Base-by-base conservation (phyloP, 345 rosid genomes). In the Eucalyptus brandiana region DNA sequence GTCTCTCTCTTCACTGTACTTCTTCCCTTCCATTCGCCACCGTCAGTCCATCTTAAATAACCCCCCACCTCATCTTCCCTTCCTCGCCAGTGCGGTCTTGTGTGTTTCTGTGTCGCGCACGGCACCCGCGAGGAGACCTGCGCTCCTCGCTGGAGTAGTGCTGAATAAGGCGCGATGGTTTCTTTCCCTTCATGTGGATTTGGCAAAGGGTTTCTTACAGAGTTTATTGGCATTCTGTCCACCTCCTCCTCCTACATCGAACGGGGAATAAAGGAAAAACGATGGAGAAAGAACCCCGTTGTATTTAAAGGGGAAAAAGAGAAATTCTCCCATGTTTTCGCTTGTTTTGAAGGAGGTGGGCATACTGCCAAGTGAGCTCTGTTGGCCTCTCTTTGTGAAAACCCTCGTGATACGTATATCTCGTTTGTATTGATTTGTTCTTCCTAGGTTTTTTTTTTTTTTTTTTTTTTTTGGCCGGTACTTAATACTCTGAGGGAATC, bases 221-320 rank as follows among this genome's bases (percentile, higher is more conserved):
- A 96, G 95, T 91, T 96, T 90, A 93, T 96, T 97, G 99, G 99
- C 99, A 97, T 97, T 97, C 99, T 97, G 99, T 97, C 99, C 99
- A 96, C 99, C 99, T 97, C 99, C 81, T 28, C 26, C n/a, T 14
- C 76, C 67, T 44, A n/a, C 86, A 76, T 17, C 24, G 28, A 32
- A 80, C 28, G 19, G 32, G 51, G 53, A n/a, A 65, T 80, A 67
- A 67, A 72, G 12, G 7, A 37, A 11, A 37, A 72, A 76, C 83
- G 47, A 76, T 40, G 24, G 47, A 76, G 85, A 40, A 11, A 72
- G 13, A 76, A n/a, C 40, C 47, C 85, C 12, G 85, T 11, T 76
- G 47, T 40, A 6, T 15, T 21, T 19, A 76, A 7, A 3, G 85
- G 85, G 85, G 45, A 37, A 76, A 76, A 76, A 40, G 8, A 23